Conservation (phyloP, 257 asterid genomes). For the Paraleonurus japonicus region DNA sequence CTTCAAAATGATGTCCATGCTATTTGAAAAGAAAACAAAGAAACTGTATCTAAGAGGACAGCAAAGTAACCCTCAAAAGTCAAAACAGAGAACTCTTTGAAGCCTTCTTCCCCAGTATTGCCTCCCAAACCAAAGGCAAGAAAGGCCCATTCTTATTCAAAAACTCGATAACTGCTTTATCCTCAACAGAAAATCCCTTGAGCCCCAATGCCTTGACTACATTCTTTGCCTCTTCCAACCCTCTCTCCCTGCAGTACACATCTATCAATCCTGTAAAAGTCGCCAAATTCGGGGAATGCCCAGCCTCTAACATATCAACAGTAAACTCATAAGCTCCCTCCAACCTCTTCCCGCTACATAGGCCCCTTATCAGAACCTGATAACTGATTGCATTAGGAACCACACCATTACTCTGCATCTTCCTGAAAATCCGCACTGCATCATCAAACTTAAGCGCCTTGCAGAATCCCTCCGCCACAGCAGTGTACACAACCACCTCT, state of each 20-base stretch:
- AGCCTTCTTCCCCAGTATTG: constrained; percentile 69
- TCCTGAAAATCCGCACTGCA: constrained; percentile 63
- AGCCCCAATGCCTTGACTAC: constrained; percentile 46
- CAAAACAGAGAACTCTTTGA: constrained; percentile 49
- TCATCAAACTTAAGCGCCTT: constrained; percentile 80
- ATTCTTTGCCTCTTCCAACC: constrained; percentile 63
- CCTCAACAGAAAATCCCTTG: constrained; percentile 66
- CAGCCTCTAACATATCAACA: constrained; percentile 68
- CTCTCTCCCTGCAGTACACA: constrained; percentile 59
- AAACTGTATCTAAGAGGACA: neutral
- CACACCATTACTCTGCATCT: constrained; percentile 68
- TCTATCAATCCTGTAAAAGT: constrained; percentile 67
- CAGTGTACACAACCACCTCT: constrained; percentile 82
- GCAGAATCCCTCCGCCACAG: constrained; percentile 85
- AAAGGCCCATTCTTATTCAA: constrained; percentile 86
- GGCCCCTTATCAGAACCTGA: constrained; percentile 56
- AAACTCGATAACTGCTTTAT: constrained; percentile 57
- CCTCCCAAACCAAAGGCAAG: constrained; percentile 82
- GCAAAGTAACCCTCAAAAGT: constrained; percentile 32
- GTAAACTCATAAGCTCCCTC: constrained; percentile 60
- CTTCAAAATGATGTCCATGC: neutral
- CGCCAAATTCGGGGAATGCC: constrained; percentile 63
- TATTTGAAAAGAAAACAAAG: constrained; percentile 4
- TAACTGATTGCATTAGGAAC: constrained; percentile 65
- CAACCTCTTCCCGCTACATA: constrained; percentile 51